Evolutionary conservation across 2,329 filamentous ascomycete genomes (phyloP).

Genomic region (Periconia macrospinosa): DNA sequence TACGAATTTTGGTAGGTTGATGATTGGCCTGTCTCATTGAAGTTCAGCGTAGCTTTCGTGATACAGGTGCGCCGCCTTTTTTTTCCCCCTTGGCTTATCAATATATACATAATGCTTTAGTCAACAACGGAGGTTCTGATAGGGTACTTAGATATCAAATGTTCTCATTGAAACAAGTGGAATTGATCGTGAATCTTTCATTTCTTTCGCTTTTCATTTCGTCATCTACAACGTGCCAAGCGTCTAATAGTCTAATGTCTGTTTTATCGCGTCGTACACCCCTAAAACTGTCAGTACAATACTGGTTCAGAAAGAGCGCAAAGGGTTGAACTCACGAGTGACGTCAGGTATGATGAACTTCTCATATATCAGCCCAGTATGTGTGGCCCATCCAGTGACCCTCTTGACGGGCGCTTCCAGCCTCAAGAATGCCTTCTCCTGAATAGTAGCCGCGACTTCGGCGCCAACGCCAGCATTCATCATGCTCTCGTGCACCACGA

Average conservation of each 20-base stretch:
- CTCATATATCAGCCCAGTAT: constrained; percentile 78
- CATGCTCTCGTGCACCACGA: constrained; percentile 93
- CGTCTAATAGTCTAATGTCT: constrained; percentile 47
- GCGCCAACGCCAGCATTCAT: constrained; percentile 86
- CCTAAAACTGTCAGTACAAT: constrained; percentile 24
- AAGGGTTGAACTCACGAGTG: constrained; percentile 65
- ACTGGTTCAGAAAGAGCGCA: background rate
- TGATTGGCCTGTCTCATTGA: no score
- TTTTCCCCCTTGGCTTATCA: no score
- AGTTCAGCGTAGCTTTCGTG: no score
- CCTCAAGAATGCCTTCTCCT: constrained; percentile 81
- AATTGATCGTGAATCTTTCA: background rate
- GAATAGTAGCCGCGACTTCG: constrained; percentile 84
- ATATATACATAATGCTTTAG: no score
- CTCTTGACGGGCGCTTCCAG: constrained; percentile 84
- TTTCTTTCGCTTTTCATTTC: background rate
- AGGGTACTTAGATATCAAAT: no score
- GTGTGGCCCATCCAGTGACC: constrained; percentile 88
- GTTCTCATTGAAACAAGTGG: no score
- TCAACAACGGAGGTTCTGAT: no score
- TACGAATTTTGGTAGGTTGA: no score
- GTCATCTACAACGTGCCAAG: background rate
- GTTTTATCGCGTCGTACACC: constrained; percentile 55
- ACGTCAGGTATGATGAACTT: constrained; percentile 75
- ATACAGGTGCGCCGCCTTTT: no score